Percentiles rank a stretch among this genome's conserved stretches.
These are phyloP conservation scores for Fomitopsis pulvina DNA, from an alignment of 768 basidiomycete genomes.

Conservation along the genomic window DNA sequence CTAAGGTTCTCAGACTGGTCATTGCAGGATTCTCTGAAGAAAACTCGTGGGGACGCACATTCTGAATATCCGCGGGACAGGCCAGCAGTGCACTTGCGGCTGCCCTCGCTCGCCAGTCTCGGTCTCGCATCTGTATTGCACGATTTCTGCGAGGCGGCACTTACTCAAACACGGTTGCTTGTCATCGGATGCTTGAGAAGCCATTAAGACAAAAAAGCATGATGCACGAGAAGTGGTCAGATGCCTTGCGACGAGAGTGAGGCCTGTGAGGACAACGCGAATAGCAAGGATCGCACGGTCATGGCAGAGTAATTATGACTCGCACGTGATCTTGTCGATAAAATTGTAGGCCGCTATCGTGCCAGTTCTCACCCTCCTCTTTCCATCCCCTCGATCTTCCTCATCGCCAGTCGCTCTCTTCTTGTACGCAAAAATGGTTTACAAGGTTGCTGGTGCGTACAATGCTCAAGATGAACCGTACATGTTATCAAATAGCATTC, in stretches of 20 bases:
- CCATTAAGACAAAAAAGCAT: background rate
- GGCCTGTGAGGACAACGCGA: background rate
- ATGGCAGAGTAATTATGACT: background rate
- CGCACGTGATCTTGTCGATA: slow-evolving; percentile 2
- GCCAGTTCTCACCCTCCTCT: slow-evolving; percentile 10
- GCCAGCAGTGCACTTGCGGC: slow-evolving; percentile 52
- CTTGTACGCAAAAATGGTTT: slow-evolving; percentile 48
- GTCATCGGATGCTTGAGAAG: background rate
- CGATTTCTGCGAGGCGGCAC: slow-evolving; percentile 64
- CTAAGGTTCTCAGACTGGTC: slow-evolving; percentile 28
- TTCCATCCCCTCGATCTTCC: slow-evolving; percentile 18
- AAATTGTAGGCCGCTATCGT: slow-evolving; percentile 16
- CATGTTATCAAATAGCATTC: slow-evolving; percentile 9
- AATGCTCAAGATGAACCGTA: background rate
- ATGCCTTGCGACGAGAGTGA: background rate
- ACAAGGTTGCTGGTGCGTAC: slow-evolving; percentile 80
- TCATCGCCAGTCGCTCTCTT: slow-evolving; percentile 19
- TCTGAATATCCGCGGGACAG: slow-evolving; percentile 67
- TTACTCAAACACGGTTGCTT: slow-evolving; percentile 9
- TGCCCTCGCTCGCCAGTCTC: slow-evolving; percentile 23
- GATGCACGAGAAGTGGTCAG: background rate
- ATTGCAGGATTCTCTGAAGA: slow-evolving; percentile 7
- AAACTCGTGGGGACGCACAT: slow-evolving; percentile 39
- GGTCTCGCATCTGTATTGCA: slow-evolving; percentile 60
- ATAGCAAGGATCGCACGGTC: background rate